A percentile compares a stretch with the other conserved stretches of the same genome.
These are phyloP conservation scores for Ceratobasidium theobromae DNA, from an alignment of 1,284 basidiomycete genomes.

Conservation along the genomic window DNA sequence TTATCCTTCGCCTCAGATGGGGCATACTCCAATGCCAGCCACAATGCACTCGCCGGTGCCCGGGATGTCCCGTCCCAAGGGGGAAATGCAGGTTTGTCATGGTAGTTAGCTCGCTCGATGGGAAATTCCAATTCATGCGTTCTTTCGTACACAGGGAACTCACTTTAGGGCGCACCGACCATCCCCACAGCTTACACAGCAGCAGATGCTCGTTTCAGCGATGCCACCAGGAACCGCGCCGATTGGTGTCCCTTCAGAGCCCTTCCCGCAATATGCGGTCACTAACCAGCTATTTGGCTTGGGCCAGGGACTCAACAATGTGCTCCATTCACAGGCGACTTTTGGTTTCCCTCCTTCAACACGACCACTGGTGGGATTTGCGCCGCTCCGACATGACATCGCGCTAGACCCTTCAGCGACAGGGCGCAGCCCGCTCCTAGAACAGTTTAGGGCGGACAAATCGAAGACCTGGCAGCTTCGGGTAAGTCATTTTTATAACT, in stretches of 20 bases:
- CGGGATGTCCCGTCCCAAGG: conserved; percentile 47
- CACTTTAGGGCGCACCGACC: conserved; percentile 55
- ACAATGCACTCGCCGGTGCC: conserved; percentile 54
- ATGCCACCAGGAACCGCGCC: conserved; percentile 46
- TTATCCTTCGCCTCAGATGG: conserved; percentile 46
- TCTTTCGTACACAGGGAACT: conserved; percentile 15
- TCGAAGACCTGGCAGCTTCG: conserved; percentile 76
- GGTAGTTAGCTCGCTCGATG: too few species aligned
- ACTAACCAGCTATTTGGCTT: conserved; percentile 27
- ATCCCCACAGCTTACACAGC: conserved; percentile 47
- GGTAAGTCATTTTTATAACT: conserved; percentile 48
- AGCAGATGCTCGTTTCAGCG: conserved; percentile 46
- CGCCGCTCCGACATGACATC: conserved; percentile 15
- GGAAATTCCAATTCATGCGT: too few species aligned
- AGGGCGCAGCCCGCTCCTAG: conserved; percentile 51
- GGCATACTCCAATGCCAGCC: conserved; percentile 3
- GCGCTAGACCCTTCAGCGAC: conserved; percentile 28
- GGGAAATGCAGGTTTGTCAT: conserved; percentile 57
- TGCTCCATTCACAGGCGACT: conserved; percentile 21
- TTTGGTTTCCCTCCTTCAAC: conserved; percentile 23
- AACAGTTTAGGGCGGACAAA: conserved; percentile 84
- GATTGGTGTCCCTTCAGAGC: conserved; percentile 31
- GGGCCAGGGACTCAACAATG: conserved; percentile 14
- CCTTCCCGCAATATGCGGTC: conserved; percentile 24
- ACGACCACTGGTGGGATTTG: conserved; percentile 18